Evolutionary conservation across 139 green algal genomes (phyloP).

Genomic region (Zygnema circumcarinatum): DNA sequence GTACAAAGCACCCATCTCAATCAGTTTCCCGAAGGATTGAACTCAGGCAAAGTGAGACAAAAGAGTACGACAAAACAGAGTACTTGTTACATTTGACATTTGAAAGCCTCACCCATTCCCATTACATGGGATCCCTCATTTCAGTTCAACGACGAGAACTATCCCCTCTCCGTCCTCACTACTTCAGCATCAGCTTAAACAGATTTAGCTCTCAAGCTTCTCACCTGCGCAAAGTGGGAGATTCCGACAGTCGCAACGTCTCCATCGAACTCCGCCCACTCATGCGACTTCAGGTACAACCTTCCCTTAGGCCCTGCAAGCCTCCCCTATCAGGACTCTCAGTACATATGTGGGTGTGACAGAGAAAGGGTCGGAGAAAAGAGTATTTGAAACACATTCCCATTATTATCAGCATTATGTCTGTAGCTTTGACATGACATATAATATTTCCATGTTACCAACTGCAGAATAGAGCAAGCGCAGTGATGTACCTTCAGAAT

Average conservation of each 20-base stretch:
- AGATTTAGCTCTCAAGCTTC: neutral
- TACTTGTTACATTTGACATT: neutral
- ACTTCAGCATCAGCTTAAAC: neutral
- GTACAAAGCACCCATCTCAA: too few relatives aligned
- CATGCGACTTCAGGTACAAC: constrained; percentile 67
- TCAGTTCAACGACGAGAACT: neutral
- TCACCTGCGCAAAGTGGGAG: constrained; percentile 94
- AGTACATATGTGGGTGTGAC: too few relatives aligned
- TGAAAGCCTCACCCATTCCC: neutral
- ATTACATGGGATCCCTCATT: neutral
- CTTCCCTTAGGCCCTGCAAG: constrained; percentile 56
- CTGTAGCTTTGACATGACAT: too few relatives aligned
- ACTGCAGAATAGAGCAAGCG: too few relatives aligned
- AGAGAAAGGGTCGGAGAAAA: too few relatives aligned
- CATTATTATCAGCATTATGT: too few relatives aligned
- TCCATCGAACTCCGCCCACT: constrained; percentile 82
- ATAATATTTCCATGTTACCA: too few relatives aligned
- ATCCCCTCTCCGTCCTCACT: neutral
- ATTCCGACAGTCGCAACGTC: constrained; percentile 91
- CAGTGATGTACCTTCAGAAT: constrained; percentile 79
- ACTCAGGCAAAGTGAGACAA: neutral
- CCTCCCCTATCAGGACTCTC: too few relatives aligned
- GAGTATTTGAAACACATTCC: too few relatives aligned
- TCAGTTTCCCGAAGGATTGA: too few relatives aligned
- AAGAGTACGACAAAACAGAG: neutral